phyloP scores from a whole-genome alignment of 768 basidiomycete genomes.

The Candolleomyces aberdarensis region DNA sequence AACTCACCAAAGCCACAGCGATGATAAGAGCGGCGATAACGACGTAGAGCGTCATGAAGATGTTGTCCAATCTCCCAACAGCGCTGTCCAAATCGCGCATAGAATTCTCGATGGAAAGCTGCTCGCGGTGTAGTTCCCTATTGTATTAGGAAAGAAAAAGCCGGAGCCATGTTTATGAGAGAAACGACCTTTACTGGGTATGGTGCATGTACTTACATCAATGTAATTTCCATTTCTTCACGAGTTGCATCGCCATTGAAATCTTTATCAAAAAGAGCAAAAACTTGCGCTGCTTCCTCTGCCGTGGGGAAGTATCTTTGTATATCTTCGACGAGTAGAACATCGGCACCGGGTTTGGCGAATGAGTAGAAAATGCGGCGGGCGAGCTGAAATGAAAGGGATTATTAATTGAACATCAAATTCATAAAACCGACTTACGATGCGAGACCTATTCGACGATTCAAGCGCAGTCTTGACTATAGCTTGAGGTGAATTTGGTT shows the following conservation, averaged over 20 bases:
- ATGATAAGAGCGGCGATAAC: conserved; percentile 74
- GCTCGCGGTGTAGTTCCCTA: conserved; percentile 82
- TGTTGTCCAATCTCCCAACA: conserved; percentile 81
- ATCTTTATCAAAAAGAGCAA: conserved; percentile 68
- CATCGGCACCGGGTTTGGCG: conserved; percentile 54
- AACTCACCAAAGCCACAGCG: conserved; percentile 71
- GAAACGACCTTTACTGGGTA: neutral
- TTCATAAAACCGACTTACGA: conserved; percentile 34
- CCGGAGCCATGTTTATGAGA: neutral
- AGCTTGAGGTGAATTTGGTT: conserved; percentile 83
- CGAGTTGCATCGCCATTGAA: conserved; percentile 67
- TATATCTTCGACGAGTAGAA: conserved; percentile 66
- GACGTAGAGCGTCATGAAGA: conserved; percentile 78
- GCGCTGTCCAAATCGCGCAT: conserved; percentile 92
- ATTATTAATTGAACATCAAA: conserved; percentile 5
- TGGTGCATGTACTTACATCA: conserved; percentile 44
- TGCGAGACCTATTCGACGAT: conserved; percentile 75
- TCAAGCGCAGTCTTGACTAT: conserved; percentile 77
- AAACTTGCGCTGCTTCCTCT: conserved; percentile 68
- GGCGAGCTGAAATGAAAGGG: conserved; percentile 53
- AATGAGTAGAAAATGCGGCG: conserved; percentile 87
- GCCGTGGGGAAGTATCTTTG: conserved; percentile 61
- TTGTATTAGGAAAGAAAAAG: conserved; percentile 9
- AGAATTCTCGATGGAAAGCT: conserved; percentile 76
- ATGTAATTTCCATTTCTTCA: conserved; percentile 75